Base-by-base conservation (phyloP, 345 rosid species). In the Citrus hindsii region DNA sequence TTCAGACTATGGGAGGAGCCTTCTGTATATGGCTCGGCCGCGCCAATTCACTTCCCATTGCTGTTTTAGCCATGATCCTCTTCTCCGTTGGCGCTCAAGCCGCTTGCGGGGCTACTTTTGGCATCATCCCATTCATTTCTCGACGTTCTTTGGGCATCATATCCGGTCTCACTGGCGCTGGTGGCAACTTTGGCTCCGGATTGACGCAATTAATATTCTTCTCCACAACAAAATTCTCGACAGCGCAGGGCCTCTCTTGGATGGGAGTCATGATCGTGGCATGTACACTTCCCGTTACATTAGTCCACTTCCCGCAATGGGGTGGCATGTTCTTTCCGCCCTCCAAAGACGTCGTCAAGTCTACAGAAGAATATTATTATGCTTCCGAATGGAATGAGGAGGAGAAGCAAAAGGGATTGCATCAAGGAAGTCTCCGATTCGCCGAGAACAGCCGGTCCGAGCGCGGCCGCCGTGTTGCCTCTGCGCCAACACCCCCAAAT, bases 81-180 rank as follows among this genome's bases (percentile, higher is more conserved):
- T 91, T 92, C 88, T 92, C 94, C 0, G 1, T 88, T 0, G 98
- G 95, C 9, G 90, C 92, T 42, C 97, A 92, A 83, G 96, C 98
- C 0, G 94, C 98, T 2, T 94, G 98, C 7, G 96, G 98, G 22
- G 97, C 97, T 2, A 91, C 91, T 7, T 94, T 92, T 6, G 97
- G 93, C 6, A 78, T 94, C 65, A 89, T 93, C 33, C 95, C 95
- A 3, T 94, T 92, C 87, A 80, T 94, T 67, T 92, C 94, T 0
- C 84, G 97, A 21, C 86, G 92, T 32, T 94, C 95, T 33, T 72
- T 94, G 55, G 97, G 98, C 0, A 86, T 94, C 79, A 91, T 94
- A 16, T 92, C 94, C 0, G 97, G 98, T 19, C 78, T 94, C 13
- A 91, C 93, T 0, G 95, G 94, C 2, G 98, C 93, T 0, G 94